Evolutionary conservation across 164 flowering plant genomes (phyloP), one percentile per base, ranked within the genome.

Genomic region (Akebia trifoliata): DNA sequence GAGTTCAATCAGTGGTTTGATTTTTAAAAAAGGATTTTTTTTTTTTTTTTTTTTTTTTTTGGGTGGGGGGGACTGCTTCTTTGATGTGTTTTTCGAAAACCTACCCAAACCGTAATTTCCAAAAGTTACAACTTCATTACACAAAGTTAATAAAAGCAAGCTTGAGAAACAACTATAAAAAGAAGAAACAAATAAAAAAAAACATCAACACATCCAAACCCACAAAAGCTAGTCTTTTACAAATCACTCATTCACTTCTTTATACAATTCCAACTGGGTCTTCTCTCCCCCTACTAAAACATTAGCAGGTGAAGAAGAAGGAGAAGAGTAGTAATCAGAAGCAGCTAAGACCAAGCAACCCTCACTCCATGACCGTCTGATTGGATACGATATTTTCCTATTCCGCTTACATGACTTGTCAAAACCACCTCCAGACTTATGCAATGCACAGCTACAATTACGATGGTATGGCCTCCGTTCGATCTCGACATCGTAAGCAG

Each of bases 381-480:
- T 43, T 7, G 58, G 62, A 59, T 50, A 64, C 12, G 68, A 50
- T 31, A 64, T 17, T 15, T 57, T 64, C 50, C 25, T 57, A 20
- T 20, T 35, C 18, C 38, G 15, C 38, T 30, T 6, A 21, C 46
- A 29, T 36, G 18, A 26, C 24, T 7, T 14, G n/a, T n/a, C n/a
- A n/a, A 31, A 4, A 45, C 4, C 40, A n/a, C 50, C 21, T 8
- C 26, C 17, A 1, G 50, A 42, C 26, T 35, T 50, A n/a, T 50
- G 56, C 40, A 61, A 40, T 8, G 52, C 59, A 44, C 66, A 62
- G 12, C 39, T 47, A 6, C 66, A 62, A 24, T 62, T 54, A 22
- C 45, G 32, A 37, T 62, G 66, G 26, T 62, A 62, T 8, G 65
- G 65, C 53, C 65, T 54, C 45, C 59, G 36, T 18, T 57, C 40